Evolutionary conservation across 2,329 filamentous ascomycete genomes (phyloP).

Genomic region (Bipolaris gigantea): DNA sequence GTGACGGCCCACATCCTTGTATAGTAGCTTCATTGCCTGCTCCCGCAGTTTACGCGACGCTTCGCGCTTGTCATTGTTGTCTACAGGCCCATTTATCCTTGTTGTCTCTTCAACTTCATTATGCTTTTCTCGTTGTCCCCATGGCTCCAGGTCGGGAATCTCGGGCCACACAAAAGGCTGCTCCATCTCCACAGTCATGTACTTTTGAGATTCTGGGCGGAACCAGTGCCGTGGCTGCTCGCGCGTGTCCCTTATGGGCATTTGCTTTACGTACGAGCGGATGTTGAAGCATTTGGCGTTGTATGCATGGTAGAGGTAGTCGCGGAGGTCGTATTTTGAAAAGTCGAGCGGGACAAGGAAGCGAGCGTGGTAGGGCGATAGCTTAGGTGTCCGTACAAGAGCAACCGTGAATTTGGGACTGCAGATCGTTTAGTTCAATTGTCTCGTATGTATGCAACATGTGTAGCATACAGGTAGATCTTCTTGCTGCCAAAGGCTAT

Average conservation of each 20-base stretch:
- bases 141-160: constrained; percentile 56
- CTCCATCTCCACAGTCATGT: constrained; percentile 90
- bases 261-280: constrained; percentile 77
- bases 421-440: constrained; percentile 14
- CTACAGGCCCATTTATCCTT: constrained; percentile 9
- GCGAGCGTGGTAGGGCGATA: constrained; percentile 78
- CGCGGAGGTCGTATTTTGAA: constrained; percentile 94
- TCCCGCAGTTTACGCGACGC: constrained; percentile 25
- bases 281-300: constrained; percentile 68
- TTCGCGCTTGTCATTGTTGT: constrained; percentile 16
- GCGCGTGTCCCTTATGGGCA: constrained; percentile 60
- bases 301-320: constrained; percentile 91
- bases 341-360: constrained; percentile 90
- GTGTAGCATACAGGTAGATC: constrained; percentile 50
- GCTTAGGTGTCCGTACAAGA: constrained; percentile 71
- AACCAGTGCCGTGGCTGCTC: constrained; percentile 60
- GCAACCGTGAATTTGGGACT: constrained; percentile 83
- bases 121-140: constrained; percentile 49
- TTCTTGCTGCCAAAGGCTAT: constrained; percentile 48
- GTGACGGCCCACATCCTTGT: constrained; percentile 15
- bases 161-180: constrained; percentile 88
- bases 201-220: constrained; percentile 76
- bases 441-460: background rate
- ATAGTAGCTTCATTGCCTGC: constrained; percentile 32
- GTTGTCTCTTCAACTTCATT: constrained; percentile 34